A percentile compares a stretch with the other conserved stretches of the same genome.
These are phyloP conservation scores for Oryza coarctata DNA, from an alignment of 176 grass and related monocot genomes.

Conservation along the genomic window DNA sequence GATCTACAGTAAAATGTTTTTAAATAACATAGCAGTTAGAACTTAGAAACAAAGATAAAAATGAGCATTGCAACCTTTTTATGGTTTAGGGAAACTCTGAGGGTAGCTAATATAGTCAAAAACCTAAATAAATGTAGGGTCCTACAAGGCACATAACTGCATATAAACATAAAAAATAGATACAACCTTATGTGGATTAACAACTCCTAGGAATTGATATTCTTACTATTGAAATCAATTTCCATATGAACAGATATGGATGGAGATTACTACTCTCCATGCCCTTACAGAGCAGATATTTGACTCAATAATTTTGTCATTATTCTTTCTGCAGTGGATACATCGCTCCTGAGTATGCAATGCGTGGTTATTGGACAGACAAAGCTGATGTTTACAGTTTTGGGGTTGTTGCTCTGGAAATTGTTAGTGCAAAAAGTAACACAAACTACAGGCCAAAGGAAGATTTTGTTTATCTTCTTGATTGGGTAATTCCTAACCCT, in stretches of 20 bases:
- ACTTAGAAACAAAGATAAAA: constrained; percentile 30
- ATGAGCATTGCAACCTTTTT: constrained; percentile 12
- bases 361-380: constrained; percentile 88
- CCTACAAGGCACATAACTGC: background rate
- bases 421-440: constrained; percentile 91
- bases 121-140: background rate
- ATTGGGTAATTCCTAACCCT: constrained; percentile 68
- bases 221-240: background rate
- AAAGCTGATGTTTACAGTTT: constrained; percentile 98
- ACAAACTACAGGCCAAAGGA: constrained; percentile 91
- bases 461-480: constrained; percentile 93
- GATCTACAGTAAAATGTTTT: constrained; percentile 9
- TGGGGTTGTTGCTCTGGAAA: constrained; percentile 89
- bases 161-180: constrained; percentile 1
- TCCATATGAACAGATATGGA: background rate
- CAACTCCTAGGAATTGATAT: constrained; percentile 3
- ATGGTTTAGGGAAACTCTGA: background rate
- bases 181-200: constrained; percentile 9
- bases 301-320: constrained; percentile 13
- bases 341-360: constrained; percentile 99
- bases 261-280: constrained; percentile 10
- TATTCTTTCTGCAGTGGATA: constrained; percentile 68
- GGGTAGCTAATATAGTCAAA: background rate
- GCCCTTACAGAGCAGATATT: constrained; percentile 9
- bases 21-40: constrained; percentile 22